phyloP scores from a whole-genome alignment of 495 filamentous ascomycete species.

The Talaromyces nanjingensis region DNA sequence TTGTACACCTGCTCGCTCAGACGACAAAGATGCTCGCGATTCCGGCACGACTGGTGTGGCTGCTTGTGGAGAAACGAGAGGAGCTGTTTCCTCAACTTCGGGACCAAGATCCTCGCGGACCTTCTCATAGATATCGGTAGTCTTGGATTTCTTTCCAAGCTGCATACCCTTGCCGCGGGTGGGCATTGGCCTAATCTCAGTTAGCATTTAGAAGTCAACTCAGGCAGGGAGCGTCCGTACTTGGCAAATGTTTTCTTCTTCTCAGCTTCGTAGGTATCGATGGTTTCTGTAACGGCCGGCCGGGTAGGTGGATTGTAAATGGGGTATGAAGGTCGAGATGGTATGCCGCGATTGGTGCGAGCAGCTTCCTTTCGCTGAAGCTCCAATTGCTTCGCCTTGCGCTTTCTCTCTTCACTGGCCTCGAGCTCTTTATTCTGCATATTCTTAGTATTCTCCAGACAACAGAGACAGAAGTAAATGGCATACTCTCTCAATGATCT shows the following conservation, averaged over 20 bases:
- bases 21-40: slow-evolving; percentile 53
- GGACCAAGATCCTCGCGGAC: slow-evolving; percentile 84
- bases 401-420: slow-evolving; percentile 93
- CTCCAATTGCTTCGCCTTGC: slow-evolving; percentile 95
- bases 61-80: slow-evolving; percentile 61
- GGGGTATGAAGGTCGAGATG: slow-evolving; percentile 72
- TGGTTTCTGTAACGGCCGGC: slow-evolving; percentile 67
- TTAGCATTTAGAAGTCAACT: slow-evolving; percentile 11
- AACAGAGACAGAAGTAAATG: neutral
- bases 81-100: slow-evolving; percentile 67
- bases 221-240: slow-evolving; percentile 33
- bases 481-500: slow-evolving; percentile 85
- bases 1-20: slow-evolving; percentile 75
- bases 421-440: slow-evolving; percentile 93
- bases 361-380: slow-evolving; percentile 93
- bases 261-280: slow-evolving; percentile 90
- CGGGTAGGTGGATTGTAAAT: slow-evolving; percentile 80
- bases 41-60: slow-evolving; percentile 43
- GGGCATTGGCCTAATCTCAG: slow-evolving; percentile 45
- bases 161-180: slow-evolving; percentile 97
- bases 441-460: neutral
- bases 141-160: slow-evolving; percentile 95
- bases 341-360: slow-evolving; percentile 47
- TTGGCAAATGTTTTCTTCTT: slow-evolving; percentile 82
- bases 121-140: slow-evolving; percentile 90